Base-by-base conservation (phyloP, 108 stramenopile species). In the Schizochytrium sp. region DNA sequence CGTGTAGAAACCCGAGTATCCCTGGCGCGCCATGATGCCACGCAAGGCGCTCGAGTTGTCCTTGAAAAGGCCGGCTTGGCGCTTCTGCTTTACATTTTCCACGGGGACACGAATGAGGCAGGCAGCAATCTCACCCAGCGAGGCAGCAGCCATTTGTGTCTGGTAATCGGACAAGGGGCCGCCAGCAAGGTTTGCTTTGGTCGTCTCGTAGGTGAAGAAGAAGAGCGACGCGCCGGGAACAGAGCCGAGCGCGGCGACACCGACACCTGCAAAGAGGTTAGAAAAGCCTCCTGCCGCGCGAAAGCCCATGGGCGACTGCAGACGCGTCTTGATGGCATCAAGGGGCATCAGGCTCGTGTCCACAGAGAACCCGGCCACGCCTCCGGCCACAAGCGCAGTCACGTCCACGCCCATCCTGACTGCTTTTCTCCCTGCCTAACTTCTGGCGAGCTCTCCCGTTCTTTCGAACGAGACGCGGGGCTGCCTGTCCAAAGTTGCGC, bases 31-130 rank as follows among this genome's bases (percentile, higher is more conserved):
- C 58, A 92, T n/a, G 34, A 94, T 88, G 53, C 60, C 90, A 18
- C 88, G 60, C 44, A 92, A 41, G 18, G 92, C 94, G 18, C 87
- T 89, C n/a, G 63, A 28, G 45, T 45, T 69, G 5, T 60, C 88
- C 25, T 90, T 6, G 72, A 91, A 72, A 48, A 93, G 44, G 44
- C 91, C 88, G 58, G 72, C 76, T 92, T 99, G 99, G 97, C 98
- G 97, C 60, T 96, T 96, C 48, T 97, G 95, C 93, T 99, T 99
- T 87, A 99, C 91, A 4, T 98, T 97, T 90, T 99, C 99, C 14
- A 97, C 97, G 6, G 99, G 99, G 16, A 98, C 98, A 2, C 99
- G 96, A 1, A 99, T 97, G 58, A 98, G 90, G 91, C 98, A 98
- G 16, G 98, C 98, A 51, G 95, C 94, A 5, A 96, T 89, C 89